These are phyloP conservation scores for Leccinum griseonigrum DNA, from an alignment of 1,284 basidiomycete genomes.

Conservation along the genomic window DNA sequence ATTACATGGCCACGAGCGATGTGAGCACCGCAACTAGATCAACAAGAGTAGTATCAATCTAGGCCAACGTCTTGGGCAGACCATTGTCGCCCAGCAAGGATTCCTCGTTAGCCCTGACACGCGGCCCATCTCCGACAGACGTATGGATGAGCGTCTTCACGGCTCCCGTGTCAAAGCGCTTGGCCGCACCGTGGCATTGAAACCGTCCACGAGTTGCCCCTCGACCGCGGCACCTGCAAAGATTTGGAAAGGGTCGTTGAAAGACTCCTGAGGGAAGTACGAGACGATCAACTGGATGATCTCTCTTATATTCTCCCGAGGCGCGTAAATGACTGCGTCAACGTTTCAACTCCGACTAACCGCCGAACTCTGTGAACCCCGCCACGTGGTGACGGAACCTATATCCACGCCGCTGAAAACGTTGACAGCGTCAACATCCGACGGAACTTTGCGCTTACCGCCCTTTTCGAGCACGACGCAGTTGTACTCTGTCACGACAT, in stretches of 20 bases:
- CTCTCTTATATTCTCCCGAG: conserved; percentile 72
- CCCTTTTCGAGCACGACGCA: conserved; percentile 67
- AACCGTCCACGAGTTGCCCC: conserved; percentile 61
- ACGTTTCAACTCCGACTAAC: no score
- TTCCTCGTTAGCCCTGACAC: conserved; percentile 55
- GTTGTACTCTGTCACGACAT: conserved; percentile 91
- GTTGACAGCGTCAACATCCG: no score
- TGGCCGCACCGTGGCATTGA: conserved; percentile 74
- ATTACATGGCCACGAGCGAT: conserved; percentile 2
- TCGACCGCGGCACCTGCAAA: conserved; percentile 44
- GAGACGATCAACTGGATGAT: conserved; percentile 73
- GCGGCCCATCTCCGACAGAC: conserved; percentile 86
- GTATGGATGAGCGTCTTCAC: conserved; percentile 92
- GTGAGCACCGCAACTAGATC: background rate
- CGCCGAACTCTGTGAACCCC: no score
- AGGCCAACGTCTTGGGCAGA: conserved; percentile 45
- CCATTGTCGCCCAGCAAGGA: conserved; percentile 57
- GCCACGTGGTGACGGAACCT: no score
- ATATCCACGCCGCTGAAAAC: no score
- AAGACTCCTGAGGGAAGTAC: conserved; percentile 83
- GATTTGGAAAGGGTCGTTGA: conserved; percentile 74
- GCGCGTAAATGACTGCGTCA: conserved; percentile 96
- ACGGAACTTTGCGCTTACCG: conserved; percentile 66
- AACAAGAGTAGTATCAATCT: background rate
- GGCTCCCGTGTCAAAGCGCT: conserved; percentile 68